Base-by-base conservation (phyloP, 768 basidiomycete species). In the Russula sp. region DNA sequence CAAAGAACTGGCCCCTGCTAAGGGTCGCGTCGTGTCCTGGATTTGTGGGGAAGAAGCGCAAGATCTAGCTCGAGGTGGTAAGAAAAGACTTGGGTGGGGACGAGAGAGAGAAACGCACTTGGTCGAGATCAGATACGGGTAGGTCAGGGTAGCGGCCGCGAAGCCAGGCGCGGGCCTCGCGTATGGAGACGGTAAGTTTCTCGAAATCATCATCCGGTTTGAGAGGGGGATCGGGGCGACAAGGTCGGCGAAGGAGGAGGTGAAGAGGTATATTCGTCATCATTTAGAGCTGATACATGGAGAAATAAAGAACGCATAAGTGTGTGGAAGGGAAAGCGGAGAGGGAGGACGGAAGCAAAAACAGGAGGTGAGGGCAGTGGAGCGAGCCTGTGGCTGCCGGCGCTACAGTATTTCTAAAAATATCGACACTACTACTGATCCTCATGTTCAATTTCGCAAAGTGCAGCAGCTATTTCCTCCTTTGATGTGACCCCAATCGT, bases 141-240 rank as follows among this genome's bases (percentile, higher is more conserved):
- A 91, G 71, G 66, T 80, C 76, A 6, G 82, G 75, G 70, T 88
- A 91, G 64, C 88, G 77, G 14, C 90, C 90, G 26, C 87, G 76
- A 56, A 92, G 74, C 89, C 89, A 92, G 5, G 87, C 89, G 44
- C 89, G 77, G 11, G 80, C 85, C 71, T 92, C 90, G 34, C 89
- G 81, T 24, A 77, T 80, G 46, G 86, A 81, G 13, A 90, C 76
- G 5, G 73, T 67, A 58, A 83, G 78, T 20, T 74, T 72, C 64
- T 88, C 86, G 69, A 83, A 87, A 69, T 81, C 80, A 0, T 73
- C 75, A 73, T 85, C 83, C 63, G 79, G 74, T 54, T 57, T 34
- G 38, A 46, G 53, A 0, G 64, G 69, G 18, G 24, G 2, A 53
- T 69, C 63, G 61, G 67, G 52, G 70, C 71, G 36, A 71, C 64